Evolutionary conservation across 306 rosid genomes (phyloP), one percentile per base, ranked within the genome.

Genomic region (Styphnolobium japonicum): DNA sequence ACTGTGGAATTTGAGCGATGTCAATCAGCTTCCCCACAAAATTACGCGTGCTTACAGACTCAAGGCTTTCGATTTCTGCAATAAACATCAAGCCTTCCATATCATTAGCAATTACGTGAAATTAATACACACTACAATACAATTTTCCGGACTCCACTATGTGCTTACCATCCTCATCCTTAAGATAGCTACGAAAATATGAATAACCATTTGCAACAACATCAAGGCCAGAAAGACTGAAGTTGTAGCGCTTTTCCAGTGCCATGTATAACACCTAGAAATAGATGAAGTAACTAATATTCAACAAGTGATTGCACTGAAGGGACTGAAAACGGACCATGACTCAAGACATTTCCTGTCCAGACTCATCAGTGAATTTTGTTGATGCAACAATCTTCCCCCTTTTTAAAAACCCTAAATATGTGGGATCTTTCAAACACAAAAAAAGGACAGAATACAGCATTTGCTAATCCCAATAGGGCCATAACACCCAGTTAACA

Each of bases 241-340:
- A 95, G 86, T 95, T 95, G 85, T 88, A 95, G 46, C 97, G 97
- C 88, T 91, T 95, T 73, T 92, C 98, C 79, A 95, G 45, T 12
- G 93, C 94, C 78, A 92, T 55, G 85, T 86, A 95, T 42, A 95
- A 80, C 81, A 90, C 96, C 94, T 92, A 86, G 58, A 75, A 68
- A 80, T 58, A 67, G 77, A 80, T 51, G 42, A 33, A 73, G 51
- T 10, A 75, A 57, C 63, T 62, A 23, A 72, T 16, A 23, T 40
- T n/a, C 10, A 62, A 76, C 8, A 55, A 33, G 56, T 33, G 63
- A 43, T 45, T 70, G 63, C 75, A 49, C 2, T 4, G 22, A 33
- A 42, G 34, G 53, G 70, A 37, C 68, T 39, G 39, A 55, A 65
- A 65, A 66, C 62, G 46, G 64, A 81, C 11, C 65, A 31, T 56